Base-by-base conservation (phyloP, 441 rosid species). In the Erodium moschatum region DNA sequence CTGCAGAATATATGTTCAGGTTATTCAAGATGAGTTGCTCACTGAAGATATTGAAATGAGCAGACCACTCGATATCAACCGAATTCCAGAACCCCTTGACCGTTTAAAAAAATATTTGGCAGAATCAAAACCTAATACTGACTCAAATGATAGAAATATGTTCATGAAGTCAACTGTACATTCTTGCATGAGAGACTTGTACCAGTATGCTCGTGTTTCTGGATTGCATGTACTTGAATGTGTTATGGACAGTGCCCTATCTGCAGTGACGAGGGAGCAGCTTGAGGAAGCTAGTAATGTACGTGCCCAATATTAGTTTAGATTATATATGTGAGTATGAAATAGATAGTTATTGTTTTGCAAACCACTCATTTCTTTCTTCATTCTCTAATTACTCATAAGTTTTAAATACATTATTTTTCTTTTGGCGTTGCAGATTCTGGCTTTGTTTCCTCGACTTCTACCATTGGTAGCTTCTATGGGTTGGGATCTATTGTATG, bases 401-500 rank as follows among this genome's bases (percentile, higher is more conserved):
- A 9, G 21, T 71, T 64, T 12, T 40, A 15, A n/a, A 15, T 52
- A 52, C 19, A 52, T 15, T 15, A 4, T 15, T 52, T 15, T 79
- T 72, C 75, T 46, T 67, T 71, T 40, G 64, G 18, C 76, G 58
- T 75, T 74, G 62, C 81, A 93, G 98, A 75, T 93, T 73, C 93
- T 93, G 75, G 65, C 69, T 68, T 78, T 89, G 72, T 88, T 84
- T 80, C 98, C 96, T 7, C 87, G 84, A 74, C 89, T 93, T 74
- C 86, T 85, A 76, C 92, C 98, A 24, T 66, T 93, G 56, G 85
- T 91, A 72, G 98, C 97, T 74, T 87, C 88, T 65, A 89, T 93
- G 96, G 97, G 97, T 46, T 93, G 98, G 98, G 98, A 93, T 83
- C 79, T 93, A 54, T 78, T 93, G 79, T 76, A 84, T 72, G 90